Evolutionary conservation across 148 eudicot species (phyloP), one percentile per base, ranked within the genome.

Genomic region (Diospyros lotus): DNA sequence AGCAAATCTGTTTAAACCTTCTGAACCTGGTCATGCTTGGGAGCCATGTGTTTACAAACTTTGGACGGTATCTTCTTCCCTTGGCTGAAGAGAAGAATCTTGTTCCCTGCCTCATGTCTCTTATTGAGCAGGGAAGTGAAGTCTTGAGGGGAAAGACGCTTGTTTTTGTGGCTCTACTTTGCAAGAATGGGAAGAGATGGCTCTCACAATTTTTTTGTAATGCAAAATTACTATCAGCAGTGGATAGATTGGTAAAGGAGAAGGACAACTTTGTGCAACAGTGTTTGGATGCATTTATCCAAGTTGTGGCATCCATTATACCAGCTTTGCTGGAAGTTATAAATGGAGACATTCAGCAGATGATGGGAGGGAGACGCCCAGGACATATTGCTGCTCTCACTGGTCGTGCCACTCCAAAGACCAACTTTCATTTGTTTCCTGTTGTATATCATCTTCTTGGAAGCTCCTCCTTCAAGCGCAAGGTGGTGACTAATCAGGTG

Each of bases 61-160:
- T 90, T 63, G 97, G 93, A 11, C 89, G 97, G 44, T 82, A 73
- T 82, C 84, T 92, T 71, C 83, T 90, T 76, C 86, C 93, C 53
- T 71, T 91, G 76, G 85, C 80, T 71, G 99, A 96, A 75, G 99
- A 94, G 68, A 94, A 92, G 85, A 87, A 82, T 86, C 88, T 96
- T 42, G 89, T 89, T 58, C 89, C 93, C 17, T 89, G 90, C 66
- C 86, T 96, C 41, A 68, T 93, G 70, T 84, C 94, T 80, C 92
- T 96, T 59, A 77, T 89, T 68, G 99, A 93, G 85, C 98, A 93
- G 77, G 99, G 99, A 71, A 87, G 83, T 84, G 98, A 96, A 82
- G 81, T 93, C 39, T 84, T 96, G 74, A 85, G 85, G 75, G 99
- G 99, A 75, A 96, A 96, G 81, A 85, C 94, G 73, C 98, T 96